A percentile compares a stretch with the other conserved stretches of the same genome.
Conservation (phyloP, 2,329 filamentous ascomycete genomes). For the Colletotrichum euphorbiae region DNA sequence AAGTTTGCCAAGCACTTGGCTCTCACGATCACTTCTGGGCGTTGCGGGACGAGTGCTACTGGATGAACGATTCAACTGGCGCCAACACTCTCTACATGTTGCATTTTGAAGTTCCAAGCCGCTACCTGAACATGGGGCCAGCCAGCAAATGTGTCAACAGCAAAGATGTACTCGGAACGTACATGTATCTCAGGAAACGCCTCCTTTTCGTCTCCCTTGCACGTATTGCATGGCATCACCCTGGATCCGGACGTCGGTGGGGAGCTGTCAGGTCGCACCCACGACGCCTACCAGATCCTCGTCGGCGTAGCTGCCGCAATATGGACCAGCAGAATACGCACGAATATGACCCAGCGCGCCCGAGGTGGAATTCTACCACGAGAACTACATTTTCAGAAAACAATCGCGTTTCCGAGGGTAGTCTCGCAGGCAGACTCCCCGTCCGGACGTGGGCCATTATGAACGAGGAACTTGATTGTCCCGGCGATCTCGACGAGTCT, state of each 20-base stretch:
- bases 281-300: conserved; percentile 1
- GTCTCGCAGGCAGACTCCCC: conserved; percentile 10
- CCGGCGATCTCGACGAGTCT: conserved; percentile 27
- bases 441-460: conserved; percentile 29
- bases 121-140: conserved; percentile 20
- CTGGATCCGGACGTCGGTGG: conserved; percentile 6
- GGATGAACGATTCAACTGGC: conserved; percentile 36
- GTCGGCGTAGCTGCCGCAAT: conserved; percentile 4
- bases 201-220: conserved; percentile 15
- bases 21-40: conserved; percentile 35
- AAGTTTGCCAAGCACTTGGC: conserved; percentile 36
- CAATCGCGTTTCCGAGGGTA: background rate
- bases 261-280: background rate
- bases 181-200: background rate
- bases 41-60: conserved; percentile 37
- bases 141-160: conserved; percentile 17
- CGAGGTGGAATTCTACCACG: background rate
- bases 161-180: background rate
- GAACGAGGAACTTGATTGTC: conserved; percentile 18
- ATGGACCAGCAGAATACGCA: conserved; percentile 8
- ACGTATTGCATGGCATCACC: background rate
- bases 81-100: conserved; percentile 27
- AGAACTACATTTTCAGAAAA: background rate
- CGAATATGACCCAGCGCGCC: conserved; percentile 20
- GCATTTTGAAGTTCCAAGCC: conserved; percentile 28